Percentiles rank a stretch among this genome's conserved stretches.
Conservation (phyloP, 768 basidiomycete genomes). For the Leucosporidium scottii region DNA sequence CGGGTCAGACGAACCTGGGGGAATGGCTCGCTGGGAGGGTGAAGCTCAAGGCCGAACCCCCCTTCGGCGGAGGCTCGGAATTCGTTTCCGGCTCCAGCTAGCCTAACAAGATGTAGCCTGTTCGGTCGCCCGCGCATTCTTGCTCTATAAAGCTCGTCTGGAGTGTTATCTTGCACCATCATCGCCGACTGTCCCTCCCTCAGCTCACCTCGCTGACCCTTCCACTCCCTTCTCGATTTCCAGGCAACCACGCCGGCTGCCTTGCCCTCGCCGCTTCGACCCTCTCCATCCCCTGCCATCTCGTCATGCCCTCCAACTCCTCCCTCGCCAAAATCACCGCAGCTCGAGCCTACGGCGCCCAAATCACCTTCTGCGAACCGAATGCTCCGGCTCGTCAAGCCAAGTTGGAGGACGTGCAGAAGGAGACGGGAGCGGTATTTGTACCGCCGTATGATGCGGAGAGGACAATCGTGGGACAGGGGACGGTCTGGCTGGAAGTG, state of each 20-base stretch:
- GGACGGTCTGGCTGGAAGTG: conserved; percentile 36
- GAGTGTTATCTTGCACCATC: neutral
- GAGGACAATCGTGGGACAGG: conserved; percentile 38
- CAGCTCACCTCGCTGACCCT: neutral
- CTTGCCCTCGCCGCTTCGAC: conserved; percentile 36
- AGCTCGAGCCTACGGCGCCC: conserved; percentile 32
- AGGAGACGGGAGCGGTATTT: conserved; percentile 29
- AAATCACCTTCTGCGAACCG: conserved; percentile 35
- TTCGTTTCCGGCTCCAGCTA: too few relatives aligned
- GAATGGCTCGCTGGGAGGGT: too few relatives aligned
- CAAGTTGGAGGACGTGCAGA: conserved; percentile 31
- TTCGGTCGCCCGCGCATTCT: too few relatives aligned
- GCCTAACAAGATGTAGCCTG: too few relatives aligned
- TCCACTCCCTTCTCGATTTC: neutral
- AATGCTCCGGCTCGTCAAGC: conserved; percentile 36
- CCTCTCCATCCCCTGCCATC: conserved; percentile 35
- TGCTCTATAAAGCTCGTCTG: too few relatives aligned
- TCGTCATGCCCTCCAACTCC: conserved; percentile 38
- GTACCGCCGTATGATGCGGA: conserved; percentile 38
- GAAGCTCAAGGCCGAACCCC: too few relatives aligned
- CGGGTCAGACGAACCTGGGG: too few relatives aligned
- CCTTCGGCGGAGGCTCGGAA: too few relatives aligned
- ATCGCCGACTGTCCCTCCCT: neutral
- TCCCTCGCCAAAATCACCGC: conserved; percentile 38
- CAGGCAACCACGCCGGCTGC: conserved; percentile 40